Evolutionary conservation across 139 green algal species (phyloP).

Genomic region (Chlamydomonas urium): DNA sequence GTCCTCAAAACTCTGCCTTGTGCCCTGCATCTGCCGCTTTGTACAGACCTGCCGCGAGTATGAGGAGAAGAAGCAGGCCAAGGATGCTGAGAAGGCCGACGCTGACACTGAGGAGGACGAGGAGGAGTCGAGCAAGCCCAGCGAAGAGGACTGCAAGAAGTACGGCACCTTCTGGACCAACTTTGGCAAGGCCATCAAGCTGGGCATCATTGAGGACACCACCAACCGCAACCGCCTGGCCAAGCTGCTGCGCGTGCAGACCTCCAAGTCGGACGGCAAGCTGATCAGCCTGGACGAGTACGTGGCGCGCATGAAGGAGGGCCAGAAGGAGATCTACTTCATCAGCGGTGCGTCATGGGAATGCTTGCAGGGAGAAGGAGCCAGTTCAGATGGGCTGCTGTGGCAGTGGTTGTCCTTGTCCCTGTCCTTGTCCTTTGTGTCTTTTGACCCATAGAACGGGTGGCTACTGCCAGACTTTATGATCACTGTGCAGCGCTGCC

Average conservation of each 20-base stretch:
- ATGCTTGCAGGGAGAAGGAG: conserved; percentile 51
- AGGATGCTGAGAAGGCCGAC: conserved; percentile 11
- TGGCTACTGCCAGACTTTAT: too few relatives aligned
- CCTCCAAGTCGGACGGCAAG: conserved; percentile 68
- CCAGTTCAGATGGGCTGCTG: too few relatives aligned
- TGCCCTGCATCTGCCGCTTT: too few relatives aligned
- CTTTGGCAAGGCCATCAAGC: conserved; percentile 90
- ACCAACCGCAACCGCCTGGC: conserved; percentile 33
- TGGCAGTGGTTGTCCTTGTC: too few relatives aligned
- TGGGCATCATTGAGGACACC: conserved; percentile 95
- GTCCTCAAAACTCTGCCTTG: too few relatives aligned
- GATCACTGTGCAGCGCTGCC: too few relatives aligned
- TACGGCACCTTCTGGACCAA: conserved; percentile 89
- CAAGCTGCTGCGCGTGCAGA: conserved; percentile 79
- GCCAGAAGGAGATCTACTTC: conserved; percentile 97
- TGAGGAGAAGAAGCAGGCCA: conserved; percentile 8
- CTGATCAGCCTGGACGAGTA: conserved; percentile 85
- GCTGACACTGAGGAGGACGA: conserved; percentile 31
- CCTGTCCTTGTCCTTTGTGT: too few relatives aligned
- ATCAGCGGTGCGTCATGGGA: conserved; percentile 47
- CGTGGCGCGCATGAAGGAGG: conserved; percentile 84
- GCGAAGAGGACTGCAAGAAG: conserved; percentile 41
- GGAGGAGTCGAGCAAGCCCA: too few relatives aligned
- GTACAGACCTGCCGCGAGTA: too few relatives aligned
- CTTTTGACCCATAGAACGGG: too few relatives aligned